A percentile compares a stretch with the other conserved stretches of the same genome.
Evolutionary conservation across 805 yeast species (phyloP).

Genomic region (Zygosaccharomyces kombuchaensis): DNA sequence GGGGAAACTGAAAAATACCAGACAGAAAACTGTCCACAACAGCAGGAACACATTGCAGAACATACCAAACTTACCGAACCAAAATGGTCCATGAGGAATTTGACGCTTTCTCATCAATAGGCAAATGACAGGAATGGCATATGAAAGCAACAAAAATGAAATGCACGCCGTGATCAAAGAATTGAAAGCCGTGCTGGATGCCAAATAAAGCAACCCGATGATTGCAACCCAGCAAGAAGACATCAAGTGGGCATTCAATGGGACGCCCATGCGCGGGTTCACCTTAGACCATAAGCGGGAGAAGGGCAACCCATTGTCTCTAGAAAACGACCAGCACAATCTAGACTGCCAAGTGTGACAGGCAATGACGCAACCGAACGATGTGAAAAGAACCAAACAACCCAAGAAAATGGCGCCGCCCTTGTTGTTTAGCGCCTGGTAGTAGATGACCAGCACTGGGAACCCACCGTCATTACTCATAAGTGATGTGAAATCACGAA

Average conservation of each 20-base stretch:
- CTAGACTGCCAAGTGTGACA: constrained; percentile 72
- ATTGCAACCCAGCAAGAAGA: constrained; percentile 50
- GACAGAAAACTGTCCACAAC: constrained; percentile 54
- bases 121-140: constrained; percentile 52
- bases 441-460: constrained; percentile 61
- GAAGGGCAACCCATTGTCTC: constrained; percentile 65
- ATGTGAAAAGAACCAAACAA: constrained; percentile 49
- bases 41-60: constrained; percentile 48
- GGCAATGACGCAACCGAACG: constrained; percentile 59
- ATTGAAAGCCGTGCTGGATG: constrained; percentile 64
- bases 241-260: constrained; percentile 58
- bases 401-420: constrained; percentile 58
- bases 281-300: constrained; percentile 52
- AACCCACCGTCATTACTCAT: constrained; percentile 50
- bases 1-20: constrained; percentile 64
- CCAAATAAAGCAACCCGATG: constrained; percentile 58
- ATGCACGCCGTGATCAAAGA: constrained; percentile 62
- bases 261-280: constrained; percentile 50
- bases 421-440: constrained; percentile 51
- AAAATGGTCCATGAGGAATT: constrained; percentile 60
- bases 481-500: constrained; percentile 49
- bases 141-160: constrained; percentile 55
- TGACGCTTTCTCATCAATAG: constrained; percentile 39
- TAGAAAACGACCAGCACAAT: constrained; percentile 65
- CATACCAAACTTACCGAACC: constrained; percentile 55